Conservation (phyloP, 176 grass and related monocot genomes). For the Avena atlantica region DNA sequence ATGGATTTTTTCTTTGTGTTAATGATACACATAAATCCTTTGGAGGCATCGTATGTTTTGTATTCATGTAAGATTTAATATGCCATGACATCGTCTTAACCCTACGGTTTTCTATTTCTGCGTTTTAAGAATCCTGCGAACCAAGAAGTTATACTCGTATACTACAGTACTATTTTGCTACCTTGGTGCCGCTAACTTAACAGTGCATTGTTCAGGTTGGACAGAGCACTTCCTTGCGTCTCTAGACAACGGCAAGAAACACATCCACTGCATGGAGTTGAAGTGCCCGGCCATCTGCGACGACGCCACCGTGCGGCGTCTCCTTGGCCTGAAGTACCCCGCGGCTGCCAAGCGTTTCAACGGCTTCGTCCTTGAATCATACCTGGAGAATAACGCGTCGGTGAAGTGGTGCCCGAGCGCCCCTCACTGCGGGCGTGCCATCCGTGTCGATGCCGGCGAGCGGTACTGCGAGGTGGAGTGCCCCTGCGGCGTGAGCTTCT, state of each 20-base stretch:
- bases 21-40: neutral
- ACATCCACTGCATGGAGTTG: neutral
- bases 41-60: too few species aligned
- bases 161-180: neutral
- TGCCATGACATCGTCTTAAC: too few species aligned
- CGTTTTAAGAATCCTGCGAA: too few species aligned
- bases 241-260: neutral
- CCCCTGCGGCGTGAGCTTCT: neutral
- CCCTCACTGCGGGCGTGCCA: neutral
- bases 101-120: too few species aligned
- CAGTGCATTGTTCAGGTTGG: neutral
- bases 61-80: too few species aligned
- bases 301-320: neutral
- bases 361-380: neutral
- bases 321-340: neutral
- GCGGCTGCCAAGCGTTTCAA: neutral
- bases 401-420: neutral
- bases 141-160: too few species aligned
- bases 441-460: neutral
- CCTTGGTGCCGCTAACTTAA: neutral
- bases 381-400: neutral
- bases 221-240: neutral
- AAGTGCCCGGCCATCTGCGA: constrained; percentile 7
- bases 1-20: neutral
- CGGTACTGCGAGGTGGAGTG: constrained; percentile 6